phyloP scores from a whole-genome alignment of 352 stramenopile species.

The Aphanomyces stellatus region DNA sequence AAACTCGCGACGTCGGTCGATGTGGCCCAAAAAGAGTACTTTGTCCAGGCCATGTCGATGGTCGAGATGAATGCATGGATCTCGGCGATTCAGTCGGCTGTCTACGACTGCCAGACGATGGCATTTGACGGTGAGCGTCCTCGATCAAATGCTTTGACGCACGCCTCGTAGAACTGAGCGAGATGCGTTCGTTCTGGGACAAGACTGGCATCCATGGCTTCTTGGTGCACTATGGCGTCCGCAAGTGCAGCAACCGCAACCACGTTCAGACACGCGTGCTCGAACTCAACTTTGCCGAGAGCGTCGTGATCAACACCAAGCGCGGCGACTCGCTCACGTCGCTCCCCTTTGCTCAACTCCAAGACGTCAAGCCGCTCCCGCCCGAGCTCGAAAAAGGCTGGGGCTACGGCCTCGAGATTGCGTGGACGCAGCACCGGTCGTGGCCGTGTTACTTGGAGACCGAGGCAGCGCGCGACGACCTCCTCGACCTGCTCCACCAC shows the following conservation, averaged over 20 bases:
- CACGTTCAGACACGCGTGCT: conserved; percentile 76
- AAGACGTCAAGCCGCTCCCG: conserved; percentile 26
- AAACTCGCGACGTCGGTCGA: conserved; percentile 68
- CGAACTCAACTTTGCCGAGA: conserved; percentile 80
- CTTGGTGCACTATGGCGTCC: conserved; percentile 71
- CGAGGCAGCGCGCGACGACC: conserved; percentile 53
- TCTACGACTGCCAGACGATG: conserved; percentile 68
- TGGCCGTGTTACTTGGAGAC: conserved; percentile 80
- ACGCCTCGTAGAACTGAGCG: neutral
- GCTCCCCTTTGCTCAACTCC: conserved; percentile 64
- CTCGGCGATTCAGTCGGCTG: conserved; percentile 66
- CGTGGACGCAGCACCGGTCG: conserved; percentile 53
- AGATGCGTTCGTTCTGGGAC: conserved; percentile 41
- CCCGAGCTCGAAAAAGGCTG: conserved; percentile 26
- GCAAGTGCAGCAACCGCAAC: conserved; percentile 69
- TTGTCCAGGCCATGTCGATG: conserved; percentile 47
- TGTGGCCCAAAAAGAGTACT: conserved; percentile 51
- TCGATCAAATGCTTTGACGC: neutral
- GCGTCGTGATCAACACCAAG: conserved; percentile 70
- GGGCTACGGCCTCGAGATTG: conserved; percentile 57
- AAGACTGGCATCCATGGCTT: conserved; percentile 73
- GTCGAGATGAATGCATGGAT: conserved; percentile 83
- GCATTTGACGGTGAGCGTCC: conserved; percentile 46
- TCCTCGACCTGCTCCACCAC: conserved; percentile 59
- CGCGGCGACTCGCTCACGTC: conserved; percentile 69